A percentile compares a stretch with the other conserved stretches of the same genome.
Evolutionary conservation across 495 filamentous ascomycete species (phyloP).

Genomic region (Aspergillus carlsbadensis): DNA sequence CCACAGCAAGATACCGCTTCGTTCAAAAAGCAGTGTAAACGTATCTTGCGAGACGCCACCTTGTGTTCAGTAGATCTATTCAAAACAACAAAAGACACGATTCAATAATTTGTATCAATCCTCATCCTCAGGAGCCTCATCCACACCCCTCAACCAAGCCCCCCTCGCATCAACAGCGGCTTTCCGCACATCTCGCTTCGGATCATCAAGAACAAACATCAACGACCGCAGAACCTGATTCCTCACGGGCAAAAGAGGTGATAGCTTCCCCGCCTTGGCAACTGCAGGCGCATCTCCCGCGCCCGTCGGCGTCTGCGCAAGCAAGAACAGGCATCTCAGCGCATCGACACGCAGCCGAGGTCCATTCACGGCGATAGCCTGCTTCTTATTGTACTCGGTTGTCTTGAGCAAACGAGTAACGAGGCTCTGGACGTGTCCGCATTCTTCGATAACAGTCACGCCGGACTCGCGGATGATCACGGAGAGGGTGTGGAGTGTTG

Average conservation of each 20-base stretch:
- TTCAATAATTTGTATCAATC: constrained; percentile 28
- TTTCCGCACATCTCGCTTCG: constrained; percentile 63
- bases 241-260: constrained; percentile 58
- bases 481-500: constrained; percentile 61
- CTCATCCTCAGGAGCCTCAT: constrained; percentile 63
- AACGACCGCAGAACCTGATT: constrained; percentile 55
- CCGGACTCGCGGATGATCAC: constrained; percentile 60
- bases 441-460: constrained; percentile 46
- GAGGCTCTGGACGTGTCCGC: constrained; percentile 60
- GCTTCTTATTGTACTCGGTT: constrained; percentile 18
- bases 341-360: constrained; percentile 51
- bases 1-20: no score
- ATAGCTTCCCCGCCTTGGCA: constrained; percentile 36
- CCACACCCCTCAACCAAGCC: constrained; percentile 58
- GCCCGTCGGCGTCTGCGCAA: constrained; percentile 41
- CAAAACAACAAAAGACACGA: constrained; percentile 5
- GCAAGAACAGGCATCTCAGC: constrained; percentile 54
- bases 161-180: constrained; percentile 66
- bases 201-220: constrained; percentile 59
- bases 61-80: no score
- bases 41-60: neutral
- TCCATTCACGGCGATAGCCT: constrained; percentile 24
- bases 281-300: constrained; percentile 25
- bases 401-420: constrained; percentile 57
- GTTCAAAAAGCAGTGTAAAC: no score